Conservation (phyloP, 495 filamentous ascomycete species). For the Daldinia bambusicola region DNA sequence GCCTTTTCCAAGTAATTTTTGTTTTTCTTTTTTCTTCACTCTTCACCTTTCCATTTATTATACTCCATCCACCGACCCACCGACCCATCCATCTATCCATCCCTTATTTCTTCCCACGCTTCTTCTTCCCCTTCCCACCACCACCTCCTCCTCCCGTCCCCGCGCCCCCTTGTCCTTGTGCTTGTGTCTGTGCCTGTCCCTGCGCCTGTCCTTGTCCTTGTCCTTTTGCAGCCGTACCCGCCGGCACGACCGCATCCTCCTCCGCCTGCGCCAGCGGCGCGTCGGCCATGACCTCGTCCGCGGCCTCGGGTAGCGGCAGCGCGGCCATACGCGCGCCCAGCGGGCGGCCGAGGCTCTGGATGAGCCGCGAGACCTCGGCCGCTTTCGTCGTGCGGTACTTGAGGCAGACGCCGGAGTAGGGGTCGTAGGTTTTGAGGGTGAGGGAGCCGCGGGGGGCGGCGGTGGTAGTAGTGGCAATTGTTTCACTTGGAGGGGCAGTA, state of each 20-base stretch:
- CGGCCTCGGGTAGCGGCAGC: constrained; percentile 56
- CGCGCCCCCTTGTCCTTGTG: no score
- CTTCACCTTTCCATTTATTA: constrained; percentile 35
- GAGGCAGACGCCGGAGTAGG: constrained; percentile 78
- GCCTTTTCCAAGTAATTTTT: constrained; percentile 43
- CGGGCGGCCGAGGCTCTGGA: constrained; percentile 76
- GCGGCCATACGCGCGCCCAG: constrained; percentile 70
- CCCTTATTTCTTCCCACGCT: constrained; percentile 65
- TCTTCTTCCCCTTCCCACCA: constrained; percentile 64
- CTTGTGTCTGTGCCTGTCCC: constrained; percentile 41
- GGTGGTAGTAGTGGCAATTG: constrained; percentile 6
- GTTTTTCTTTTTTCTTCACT: not conserved
- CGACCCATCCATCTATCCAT: not conserved
- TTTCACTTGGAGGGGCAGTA: constrained; percentile 39
- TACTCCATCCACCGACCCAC: no score
- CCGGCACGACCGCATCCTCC: constrained; percentile 49
- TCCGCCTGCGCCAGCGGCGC: constrained; percentile 45
- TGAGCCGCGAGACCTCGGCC: constrained; percentile 85
- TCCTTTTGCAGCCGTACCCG: constrained; percentile 23
- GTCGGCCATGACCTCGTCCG: constrained; percentile 53
- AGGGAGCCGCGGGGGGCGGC: constrained; percentile 68
- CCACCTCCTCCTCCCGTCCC: constrained; percentile 41
- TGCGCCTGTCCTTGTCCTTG: not conserved
- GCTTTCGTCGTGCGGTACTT: constrained; percentile 92
- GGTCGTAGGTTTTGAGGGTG: constrained; percentile 90